Evolutionary conservation across 148 eudicot genomes (phyloP).

Genomic region (Polygonum aviculare): DNA sequence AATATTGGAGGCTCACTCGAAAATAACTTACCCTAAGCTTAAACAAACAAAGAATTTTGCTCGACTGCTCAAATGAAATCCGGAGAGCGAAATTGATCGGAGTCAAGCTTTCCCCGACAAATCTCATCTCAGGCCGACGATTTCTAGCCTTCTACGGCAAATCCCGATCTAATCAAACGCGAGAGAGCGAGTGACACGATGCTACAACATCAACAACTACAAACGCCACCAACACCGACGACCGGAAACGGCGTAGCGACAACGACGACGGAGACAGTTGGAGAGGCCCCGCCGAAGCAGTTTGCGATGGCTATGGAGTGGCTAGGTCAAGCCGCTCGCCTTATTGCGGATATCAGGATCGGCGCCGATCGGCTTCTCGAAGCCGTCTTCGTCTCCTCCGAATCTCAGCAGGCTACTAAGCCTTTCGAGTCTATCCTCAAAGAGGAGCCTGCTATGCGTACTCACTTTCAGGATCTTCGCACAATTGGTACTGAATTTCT

Average conservation of each 20-base stretch:
- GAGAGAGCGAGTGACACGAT: slow-evolving; percentile 3
- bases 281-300: slow-evolving; percentile 92
- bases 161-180: too few species aligned
- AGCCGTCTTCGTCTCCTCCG: slow-evolving; percentile 45
- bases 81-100: too few species aligned
- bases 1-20: too few species aligned
- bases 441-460: slow-evolving; percentile 64
- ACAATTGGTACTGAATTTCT: slow-evolving; percentile 33
- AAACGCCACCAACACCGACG: slow-evolving; percentile 12
- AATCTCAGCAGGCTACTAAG: slow-evolving; percentile 40
- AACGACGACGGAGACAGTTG: slow-evolving; percentile 10
- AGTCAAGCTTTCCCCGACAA: too few species aligned
- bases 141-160: too few species aligned
- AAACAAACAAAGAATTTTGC: too few species aligned
- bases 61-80: too few species aligned
- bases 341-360: slow-evolving; percentile 75
- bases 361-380: slow-evolving; percentile 92
- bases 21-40: too few species aligned
- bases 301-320: slow-evolving; percentile 90
- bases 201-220: slow-evolving; percentile 14
- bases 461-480: slow-evolving; percentile 61
- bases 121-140: too few species aligned
- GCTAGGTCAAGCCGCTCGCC: slow-evolving; percentile 67
- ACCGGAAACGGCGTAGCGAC: slow-evolving; percentile 11
- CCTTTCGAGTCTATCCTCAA: slow-evolving; percentile 39